Evolutionary conservation across 2,329 filamentous ascomycete genomes (phyloP).

Genomic region (Lizonia empirigonia): DNA sequence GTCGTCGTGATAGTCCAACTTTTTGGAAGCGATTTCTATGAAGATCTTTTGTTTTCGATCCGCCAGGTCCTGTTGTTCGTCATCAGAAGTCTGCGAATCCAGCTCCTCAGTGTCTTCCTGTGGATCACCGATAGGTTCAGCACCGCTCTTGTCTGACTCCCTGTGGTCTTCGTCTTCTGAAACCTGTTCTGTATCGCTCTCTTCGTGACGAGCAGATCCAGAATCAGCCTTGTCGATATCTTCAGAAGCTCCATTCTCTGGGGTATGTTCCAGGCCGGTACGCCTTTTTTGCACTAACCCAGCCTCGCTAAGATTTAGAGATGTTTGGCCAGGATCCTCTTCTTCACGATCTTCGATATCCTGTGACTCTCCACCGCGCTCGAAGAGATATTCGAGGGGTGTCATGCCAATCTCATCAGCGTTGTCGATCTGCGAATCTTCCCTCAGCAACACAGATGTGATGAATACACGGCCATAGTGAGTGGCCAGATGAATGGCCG

Average conservation of each 20-base stretch:
- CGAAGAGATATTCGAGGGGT: background rate
- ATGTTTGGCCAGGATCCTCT: background rate
- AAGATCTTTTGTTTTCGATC: background rate
- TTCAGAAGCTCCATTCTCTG: no score
- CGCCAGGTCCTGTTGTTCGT: background rate
- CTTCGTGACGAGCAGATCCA: no score
- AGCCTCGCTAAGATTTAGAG: no score
- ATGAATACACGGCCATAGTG: background rate
- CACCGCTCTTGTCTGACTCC: no score
- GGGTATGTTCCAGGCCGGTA: no score
- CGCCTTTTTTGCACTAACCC: no score
- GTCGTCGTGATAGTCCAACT: background rate
- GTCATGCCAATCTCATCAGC: background rate
- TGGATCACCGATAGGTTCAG: background rate
- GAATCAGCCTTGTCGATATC: no score
- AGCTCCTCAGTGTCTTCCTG: background rate
- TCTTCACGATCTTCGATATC: background rate
- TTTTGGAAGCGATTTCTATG: background rate
- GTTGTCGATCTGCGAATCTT: background rate
- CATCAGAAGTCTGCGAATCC: background rate
- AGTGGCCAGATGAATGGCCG: background rate
- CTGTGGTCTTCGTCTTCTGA: no score
- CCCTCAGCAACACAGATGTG: background rate
- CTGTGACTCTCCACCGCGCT: background rate
- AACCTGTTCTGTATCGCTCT: no score